These are phyloP conservation scores for Pseudocercospora eumusae DNA, from an alignment of 2,329 filamentous ascomycete species.

Conservation along the genomic window DNA sequence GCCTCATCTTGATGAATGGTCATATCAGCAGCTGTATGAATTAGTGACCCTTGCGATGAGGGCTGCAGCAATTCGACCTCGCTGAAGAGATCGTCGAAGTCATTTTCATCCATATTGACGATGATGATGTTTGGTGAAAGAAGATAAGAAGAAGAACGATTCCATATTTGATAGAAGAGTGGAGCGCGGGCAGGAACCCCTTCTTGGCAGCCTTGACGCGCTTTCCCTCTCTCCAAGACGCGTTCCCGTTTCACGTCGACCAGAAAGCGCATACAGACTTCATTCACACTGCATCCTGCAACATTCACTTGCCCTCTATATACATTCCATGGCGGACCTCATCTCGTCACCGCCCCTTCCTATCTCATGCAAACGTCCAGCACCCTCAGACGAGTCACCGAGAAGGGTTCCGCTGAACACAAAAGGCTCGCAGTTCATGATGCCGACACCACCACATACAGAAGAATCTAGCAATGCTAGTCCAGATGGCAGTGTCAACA, in stretches of 20 bases:
- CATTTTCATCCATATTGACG: constrained; percentile 30
- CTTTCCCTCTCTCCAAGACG: constrained; percentile 5
- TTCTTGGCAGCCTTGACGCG: constrained; percentile 14
- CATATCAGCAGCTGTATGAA: constrained; percentile 23
- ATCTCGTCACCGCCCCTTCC: constrained; percentile 33
- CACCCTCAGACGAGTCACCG: constrained; percentile 31
- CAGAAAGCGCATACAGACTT: background rate
- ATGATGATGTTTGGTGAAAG: background rate
- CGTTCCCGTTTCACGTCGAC: constrained; percentile 9
- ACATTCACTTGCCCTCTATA: background rate
- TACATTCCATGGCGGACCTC: constrained; percentile 36
- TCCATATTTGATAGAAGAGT: background rate
- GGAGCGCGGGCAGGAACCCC: background rate
- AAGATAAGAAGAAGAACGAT: constrained; percentile 1
- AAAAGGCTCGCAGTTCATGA: constrained; percentile 39
- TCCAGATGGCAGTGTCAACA: constrained; percentile 25
- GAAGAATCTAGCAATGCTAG: constrained; percentile 38
- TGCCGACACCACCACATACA: constrained; percentile 40
- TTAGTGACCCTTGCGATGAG: constrained; percentile 33
- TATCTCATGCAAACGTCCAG: constrained; percentile 34
- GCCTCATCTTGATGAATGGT: constrained; percentile 16
- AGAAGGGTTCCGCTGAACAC: constrained; percentile 37
- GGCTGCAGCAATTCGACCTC: constrained; percentile 25
- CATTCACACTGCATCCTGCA: background rate
- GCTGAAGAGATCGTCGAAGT: constrained; percentile 35